A percentile compares a stretch with the other conserved stretches of the same genome.
These are phyloP conservation scores for Schrenkiella parvula DNA, from an alignment of 345 rosid species.

Conservation along the genomic window DNA sequence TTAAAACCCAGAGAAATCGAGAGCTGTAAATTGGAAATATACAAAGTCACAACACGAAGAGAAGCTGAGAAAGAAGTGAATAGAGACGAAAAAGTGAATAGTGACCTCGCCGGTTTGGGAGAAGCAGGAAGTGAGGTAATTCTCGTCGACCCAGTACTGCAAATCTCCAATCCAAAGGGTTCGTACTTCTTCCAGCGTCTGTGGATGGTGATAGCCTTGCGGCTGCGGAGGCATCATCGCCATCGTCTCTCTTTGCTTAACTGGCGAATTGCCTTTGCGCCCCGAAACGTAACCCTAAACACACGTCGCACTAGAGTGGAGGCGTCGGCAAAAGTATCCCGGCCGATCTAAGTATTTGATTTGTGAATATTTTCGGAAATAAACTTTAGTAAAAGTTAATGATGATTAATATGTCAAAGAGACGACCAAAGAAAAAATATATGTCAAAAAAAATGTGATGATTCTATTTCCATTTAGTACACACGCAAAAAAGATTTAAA, in stretches of 20 bases:
- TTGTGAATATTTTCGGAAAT: background rate
- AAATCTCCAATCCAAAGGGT: conserved; percentile 99
- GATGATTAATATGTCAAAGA: too few relatives aligned
- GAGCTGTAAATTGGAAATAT: background rate
- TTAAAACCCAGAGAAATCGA: background rate
- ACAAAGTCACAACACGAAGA: background rate
- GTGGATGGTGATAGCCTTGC: conserved; percentile 81
- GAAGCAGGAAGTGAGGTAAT: conserved; percentile 82
- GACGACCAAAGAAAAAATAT: too few relatives aligned
- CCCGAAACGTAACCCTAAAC: conserved; percentile 13
- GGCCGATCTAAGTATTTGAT: conserved; percentile 2
- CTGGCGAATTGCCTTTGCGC: background rate
- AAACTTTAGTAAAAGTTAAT: too few relatives aligned
- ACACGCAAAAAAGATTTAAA: too few relatives aligned
- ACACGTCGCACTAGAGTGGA: background rate
- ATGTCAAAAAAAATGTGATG: too few relatives aligned
- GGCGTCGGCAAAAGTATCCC: background rate
- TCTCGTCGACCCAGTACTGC: conserved; percentile 91
- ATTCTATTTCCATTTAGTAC: too few relatives aligned
- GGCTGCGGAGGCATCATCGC: conserved; percentile 36
- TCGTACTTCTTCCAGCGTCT: conserved; percentile 81
- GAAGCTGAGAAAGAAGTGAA: background rate
- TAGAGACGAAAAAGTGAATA: background rate
- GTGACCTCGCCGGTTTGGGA: conserved; percentile 94
- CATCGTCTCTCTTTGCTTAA: conserved; percentile 16